Conservation (phyloP, 1,139 yeast genomes). For the Groenewaldozyma sp. region DNA sequence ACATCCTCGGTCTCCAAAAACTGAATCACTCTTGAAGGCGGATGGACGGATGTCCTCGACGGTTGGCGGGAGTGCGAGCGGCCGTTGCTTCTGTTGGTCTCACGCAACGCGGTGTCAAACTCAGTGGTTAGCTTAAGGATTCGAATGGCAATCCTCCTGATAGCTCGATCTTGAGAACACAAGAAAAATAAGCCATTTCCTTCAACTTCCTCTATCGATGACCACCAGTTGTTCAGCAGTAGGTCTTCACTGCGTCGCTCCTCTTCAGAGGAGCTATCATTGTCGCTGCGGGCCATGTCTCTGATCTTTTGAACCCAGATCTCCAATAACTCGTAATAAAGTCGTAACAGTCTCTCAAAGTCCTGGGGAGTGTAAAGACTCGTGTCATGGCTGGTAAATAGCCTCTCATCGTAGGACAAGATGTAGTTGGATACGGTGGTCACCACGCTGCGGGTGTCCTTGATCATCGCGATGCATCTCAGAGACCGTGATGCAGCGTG, state of each 20-base stretch:
- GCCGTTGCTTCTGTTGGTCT: conserved; percentile 29
- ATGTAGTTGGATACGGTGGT: conserved; percentile 73
- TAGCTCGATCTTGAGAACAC: conserved; percentile 74
- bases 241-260: conserved; percentile 50
- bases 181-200: conserved; percentile 90
- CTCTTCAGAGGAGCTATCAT: conserved; percentile 22
- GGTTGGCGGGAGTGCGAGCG: conserved; percentile 16
- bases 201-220: conserved; percentile 87
- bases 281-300: conserved; percentile 19
- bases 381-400: conserved; percentile 39
- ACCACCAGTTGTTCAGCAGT: conserved; percentile 69
- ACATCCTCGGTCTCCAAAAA: conserved; percentile 65
- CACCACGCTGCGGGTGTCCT: conserved; percentile 62
- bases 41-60: conserved; percentile 34
- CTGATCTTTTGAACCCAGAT: conserved; percentile 70
- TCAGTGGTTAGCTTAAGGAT: conserved; percentile 68
- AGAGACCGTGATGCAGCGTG: conserved; percentile 56
- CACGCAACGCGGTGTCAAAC: conserved; percentile 74
- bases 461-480: conserved; percentile 54
- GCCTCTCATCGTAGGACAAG: conserved; percentile 60
- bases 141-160: conserved; percentile 65
- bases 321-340: conserved; percentile 68
- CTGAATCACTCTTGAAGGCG: conserved; percentile 72
- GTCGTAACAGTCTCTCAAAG: conserved; percentile 50
- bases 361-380: conserved; percentile 33